phyloP scores from a whole-genome alignment of 345 rosid species.

The Salix udensis region DNA sequence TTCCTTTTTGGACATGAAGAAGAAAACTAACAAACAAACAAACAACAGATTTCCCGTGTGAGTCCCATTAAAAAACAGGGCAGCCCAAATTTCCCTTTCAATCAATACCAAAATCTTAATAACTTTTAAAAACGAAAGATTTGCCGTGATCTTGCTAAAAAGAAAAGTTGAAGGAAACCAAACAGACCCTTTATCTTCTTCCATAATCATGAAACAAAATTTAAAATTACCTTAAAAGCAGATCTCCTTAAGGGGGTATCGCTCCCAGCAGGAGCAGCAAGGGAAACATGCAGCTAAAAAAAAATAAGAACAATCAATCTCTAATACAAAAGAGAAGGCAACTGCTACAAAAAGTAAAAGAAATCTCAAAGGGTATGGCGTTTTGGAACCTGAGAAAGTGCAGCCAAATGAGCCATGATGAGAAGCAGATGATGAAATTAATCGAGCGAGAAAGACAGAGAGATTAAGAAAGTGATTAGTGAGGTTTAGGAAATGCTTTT shows the following conservation, averaged over 20 bases:
- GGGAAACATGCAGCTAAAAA: constrained; percentile 36
- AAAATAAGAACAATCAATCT: not conserved
- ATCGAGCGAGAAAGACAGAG: not conserved
- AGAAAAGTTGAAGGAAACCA: not conserved
- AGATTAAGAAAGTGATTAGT: not conserved
- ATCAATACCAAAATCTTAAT: too few species aligned
- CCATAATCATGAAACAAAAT: not conserved
- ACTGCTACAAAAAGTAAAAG: not conserved
- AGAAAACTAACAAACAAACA: too few species aligned
- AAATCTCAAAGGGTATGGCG: not conserved
- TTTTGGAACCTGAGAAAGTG: constrained; percentile 37
- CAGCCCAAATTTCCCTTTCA: too few species aligned
- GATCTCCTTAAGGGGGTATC: constrained; percentile 41
- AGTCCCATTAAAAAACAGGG: too few species aligned
- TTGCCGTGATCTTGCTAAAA: too few species aligned
- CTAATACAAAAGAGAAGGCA: not conserved
- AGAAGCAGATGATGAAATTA: not conserved
- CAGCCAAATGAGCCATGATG: constrained; percentile 45
- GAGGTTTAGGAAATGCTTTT: not conserved
- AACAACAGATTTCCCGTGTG: too few species aligned
- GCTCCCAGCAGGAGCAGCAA: constrained; percentile 37
- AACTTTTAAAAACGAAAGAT: too few species aligned
- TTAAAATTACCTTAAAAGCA: constrained; percentile 36
- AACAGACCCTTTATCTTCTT: not conserved
- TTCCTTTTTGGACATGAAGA: too few species aligned